A percentile compares a stretch with the other conserved stretches of the same genome.
Evolutionary conservation across 768 basidiomycete species (phyloP).

Genomic region (Crassisporium funariophilum): DNA sequence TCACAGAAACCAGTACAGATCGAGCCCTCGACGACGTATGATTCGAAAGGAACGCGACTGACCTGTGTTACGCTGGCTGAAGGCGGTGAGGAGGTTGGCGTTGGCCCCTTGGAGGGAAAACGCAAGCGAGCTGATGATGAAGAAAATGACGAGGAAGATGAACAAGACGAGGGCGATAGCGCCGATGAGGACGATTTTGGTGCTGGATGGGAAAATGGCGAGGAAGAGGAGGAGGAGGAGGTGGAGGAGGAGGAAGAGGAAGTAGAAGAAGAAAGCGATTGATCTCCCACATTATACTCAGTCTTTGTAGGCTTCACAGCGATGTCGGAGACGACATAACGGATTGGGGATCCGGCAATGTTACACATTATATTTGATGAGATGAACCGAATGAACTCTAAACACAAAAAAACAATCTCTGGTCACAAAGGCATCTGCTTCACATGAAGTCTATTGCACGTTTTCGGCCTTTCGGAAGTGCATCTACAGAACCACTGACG

Average conservation of each 20-base stretch:
- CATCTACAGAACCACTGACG: constrained; percentile 17
- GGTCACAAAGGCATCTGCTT: background rate
- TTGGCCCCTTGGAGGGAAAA: constrained; percentile 21
- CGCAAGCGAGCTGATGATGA: constrained; percentile 27
- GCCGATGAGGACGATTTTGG: constrained; percentile 30
- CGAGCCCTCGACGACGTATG: constrained; percentile 65
- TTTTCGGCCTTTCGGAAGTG: constrained; percentile 52
- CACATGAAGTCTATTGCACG: constrained; percentile 79
- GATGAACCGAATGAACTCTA: background rate
- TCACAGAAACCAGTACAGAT: constrained; percentile 37
- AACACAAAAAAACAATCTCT: background rate
- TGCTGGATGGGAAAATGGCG: constrained; percentile 18
- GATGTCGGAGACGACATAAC: background rate
- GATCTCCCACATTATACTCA: background rate
- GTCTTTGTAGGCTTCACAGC: background rate
- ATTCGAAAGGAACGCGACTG: constrained; percentile 84
- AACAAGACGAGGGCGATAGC: constrained; percentile 29
- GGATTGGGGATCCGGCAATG: too few species aligned
- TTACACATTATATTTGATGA: too few species aligned
- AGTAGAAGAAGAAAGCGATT: constrained; percentile 24
- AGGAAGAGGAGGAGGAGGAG: constrained; percentile 15
- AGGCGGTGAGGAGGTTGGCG: constrained; percentile 21
- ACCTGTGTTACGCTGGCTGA: constrained; percentile 59
- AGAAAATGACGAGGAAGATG: constrained; percentile 30
- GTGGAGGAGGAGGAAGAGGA: constrained; percentile 31